Evolutionary conservation across 2,329 filamentous ascomycete species (phyloP).

Genomic region (Colletotrichum liaoningense): DNA sequence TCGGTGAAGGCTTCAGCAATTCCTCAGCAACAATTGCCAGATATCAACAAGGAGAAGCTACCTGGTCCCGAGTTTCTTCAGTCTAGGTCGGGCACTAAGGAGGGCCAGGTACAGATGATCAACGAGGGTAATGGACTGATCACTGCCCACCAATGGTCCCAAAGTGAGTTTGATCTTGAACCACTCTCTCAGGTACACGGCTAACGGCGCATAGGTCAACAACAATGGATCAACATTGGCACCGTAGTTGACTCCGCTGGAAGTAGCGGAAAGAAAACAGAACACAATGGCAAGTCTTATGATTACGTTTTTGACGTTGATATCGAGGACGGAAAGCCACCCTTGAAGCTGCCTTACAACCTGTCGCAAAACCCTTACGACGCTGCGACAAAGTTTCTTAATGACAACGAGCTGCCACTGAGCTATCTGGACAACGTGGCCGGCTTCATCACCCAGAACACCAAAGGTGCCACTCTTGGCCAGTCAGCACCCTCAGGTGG

Average conservation of each 20-base stretch:
- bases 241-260: conserved; percentile 92
- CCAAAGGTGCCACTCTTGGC: conserved; percentile 86
- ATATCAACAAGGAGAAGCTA: conserved; percentile 91
- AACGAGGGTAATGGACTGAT: conserved; percentile 83
- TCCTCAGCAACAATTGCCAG: conserved; percentile 84
- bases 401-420: conserved; percentile 88
- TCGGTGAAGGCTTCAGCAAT: conserved; percentile 86
- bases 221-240: conserved; percentile 89
- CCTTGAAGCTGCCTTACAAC: conserved; percentile 94
- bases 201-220: conserved; percentile 57
- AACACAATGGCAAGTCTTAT: conserved; percentile 87
- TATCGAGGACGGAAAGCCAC: conserved; percentile 92
- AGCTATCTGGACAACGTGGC: conserved; percentile 92
- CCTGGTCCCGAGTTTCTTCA: conserved; percentile 89
- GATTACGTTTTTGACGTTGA: conserved; percentile 98
- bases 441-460: conserved; percentile 92
- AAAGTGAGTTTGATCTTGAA: conserved; percentile 46
- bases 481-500: conserved; percentile 58
- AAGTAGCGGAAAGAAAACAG: conserved; percentile 81
- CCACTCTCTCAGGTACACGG: background rate
- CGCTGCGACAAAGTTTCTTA: conserved; percentile 89
- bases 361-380: conserved; percentile 93
- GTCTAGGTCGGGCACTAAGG: conserved; percentile 88
- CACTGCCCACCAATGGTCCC: conserved; percentile 90
- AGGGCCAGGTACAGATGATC: conserved; percentile 95